These are phyloP conservation scores for Melastoma malabathricum DNA, from an alignment of 345 rosid genomes.

Conservation along the genomic window DNA sequence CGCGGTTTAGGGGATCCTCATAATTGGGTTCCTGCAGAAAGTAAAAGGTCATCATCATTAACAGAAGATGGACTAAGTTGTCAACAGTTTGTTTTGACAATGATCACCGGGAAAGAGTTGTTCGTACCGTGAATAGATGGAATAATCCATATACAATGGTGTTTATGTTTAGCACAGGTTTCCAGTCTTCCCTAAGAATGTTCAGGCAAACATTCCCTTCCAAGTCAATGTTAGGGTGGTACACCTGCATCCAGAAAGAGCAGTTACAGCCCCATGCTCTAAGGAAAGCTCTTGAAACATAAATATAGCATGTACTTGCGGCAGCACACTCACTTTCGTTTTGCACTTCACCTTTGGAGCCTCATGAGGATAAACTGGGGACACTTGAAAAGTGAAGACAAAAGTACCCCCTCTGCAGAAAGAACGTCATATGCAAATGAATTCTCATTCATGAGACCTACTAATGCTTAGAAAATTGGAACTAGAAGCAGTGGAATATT, in stretches of 20 bases:
- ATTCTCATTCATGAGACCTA: background rate
- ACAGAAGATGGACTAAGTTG: too few relatives aligned
- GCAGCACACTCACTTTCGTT: constrained; percentile 52
- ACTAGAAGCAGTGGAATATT: background rate
- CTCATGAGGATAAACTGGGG: constrained; percentile 83
- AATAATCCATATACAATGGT: constrained; percentile 76
- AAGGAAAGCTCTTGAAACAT: background rate
- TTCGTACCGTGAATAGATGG: constrained; percentile 83
- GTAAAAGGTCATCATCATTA: background rate
- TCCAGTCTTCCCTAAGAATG: constrained; percentile 95
- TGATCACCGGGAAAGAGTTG: background rate
- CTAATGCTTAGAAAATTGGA: background rate
- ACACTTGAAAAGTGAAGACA: constrained; percentile 76
- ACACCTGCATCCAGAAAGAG: constrained; percentile 35
- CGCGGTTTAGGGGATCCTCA: constrained; percentile 94
- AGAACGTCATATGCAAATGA: background rate
- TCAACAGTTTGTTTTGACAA: background rate
- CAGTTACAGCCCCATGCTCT: background rate
- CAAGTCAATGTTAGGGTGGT: constrained; percentile 95
- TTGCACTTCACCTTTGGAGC: constrained; percentile 97
- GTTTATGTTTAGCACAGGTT: constrained; percentile 91
- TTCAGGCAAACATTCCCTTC: constrained; percentile 97
- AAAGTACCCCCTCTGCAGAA: constrained; percentile 63
- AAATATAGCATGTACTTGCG: background rate
- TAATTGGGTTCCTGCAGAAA: constrained; percentile 64